These are phyloP conservation scores for Chromera velia DNA, from an alignment of 73 alveolate genomes.

Conservation along the genomic window DNA sequence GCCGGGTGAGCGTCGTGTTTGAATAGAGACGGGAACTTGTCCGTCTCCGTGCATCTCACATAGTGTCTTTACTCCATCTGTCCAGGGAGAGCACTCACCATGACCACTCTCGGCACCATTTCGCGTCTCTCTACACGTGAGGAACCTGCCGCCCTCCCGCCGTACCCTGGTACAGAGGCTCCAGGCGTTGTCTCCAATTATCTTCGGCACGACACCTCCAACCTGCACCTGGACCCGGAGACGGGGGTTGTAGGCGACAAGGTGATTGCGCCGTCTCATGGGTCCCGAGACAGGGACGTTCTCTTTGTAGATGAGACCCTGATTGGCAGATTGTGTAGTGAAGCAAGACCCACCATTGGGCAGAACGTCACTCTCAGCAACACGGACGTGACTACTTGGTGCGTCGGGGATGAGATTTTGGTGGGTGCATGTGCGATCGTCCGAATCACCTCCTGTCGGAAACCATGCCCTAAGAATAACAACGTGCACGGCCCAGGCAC, in stretches of 20 bases:
- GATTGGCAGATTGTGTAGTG: not conserved
- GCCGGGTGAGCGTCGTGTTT: too few relatives aligned
- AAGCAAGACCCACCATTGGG: not conserved
- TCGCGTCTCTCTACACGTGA: too few relatives aligned
- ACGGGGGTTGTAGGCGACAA: not conserved
- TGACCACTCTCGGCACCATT: too few relatives aligned
- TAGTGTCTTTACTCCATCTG: too few relatives aligned
- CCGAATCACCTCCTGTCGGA: not conserved
- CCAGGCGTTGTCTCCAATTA: not conserved
- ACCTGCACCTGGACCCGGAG: not conserved
- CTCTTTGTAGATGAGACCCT: not conserved
- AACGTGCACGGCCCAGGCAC: conserved; percentile 3
- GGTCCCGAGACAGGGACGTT: conserved; percentile 1
- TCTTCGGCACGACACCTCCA: not conserved
- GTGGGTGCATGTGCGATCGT: not conserved
- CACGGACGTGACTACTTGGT: not conserved
- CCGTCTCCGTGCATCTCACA: too few relatives aligned
- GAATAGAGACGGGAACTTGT: too few relatives aligned
- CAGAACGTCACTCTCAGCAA: conserved; percentile 1
- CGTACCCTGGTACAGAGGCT: too few relatives aligned
- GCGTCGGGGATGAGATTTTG: conserved; percentile 1
- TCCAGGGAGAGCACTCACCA: too few relatives aligned
- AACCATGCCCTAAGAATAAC: conserved; percentile 4
- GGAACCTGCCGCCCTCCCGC: too few relatives aligned
- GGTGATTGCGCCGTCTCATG: not conserved